Conservation (phyloP, 2,329 filamentous ascomycete genomes). For the Trichoderma polysporum region DNA sequence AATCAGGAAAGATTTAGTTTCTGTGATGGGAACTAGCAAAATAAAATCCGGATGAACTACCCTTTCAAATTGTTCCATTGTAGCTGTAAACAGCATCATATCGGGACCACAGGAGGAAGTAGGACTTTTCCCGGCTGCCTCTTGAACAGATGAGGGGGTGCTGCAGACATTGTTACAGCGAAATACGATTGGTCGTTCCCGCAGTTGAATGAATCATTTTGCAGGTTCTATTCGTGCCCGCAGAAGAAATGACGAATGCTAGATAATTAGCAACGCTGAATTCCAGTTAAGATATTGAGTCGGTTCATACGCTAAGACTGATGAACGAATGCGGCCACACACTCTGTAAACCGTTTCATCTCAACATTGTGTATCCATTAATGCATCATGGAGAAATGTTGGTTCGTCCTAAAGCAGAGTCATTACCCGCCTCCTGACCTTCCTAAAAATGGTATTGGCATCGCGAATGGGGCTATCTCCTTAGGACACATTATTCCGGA, state of each 20-base stretch:
- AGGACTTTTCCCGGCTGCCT: too few relatives aligned
- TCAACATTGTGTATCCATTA: not conserved
- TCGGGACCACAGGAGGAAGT: too few relatives aligned
- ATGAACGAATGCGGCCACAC: too few relatives aligned
- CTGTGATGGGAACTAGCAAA: too few relatives aligned
- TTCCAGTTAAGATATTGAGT: too few relatives aligned
- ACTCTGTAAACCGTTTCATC: not conserved
- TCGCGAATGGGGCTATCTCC: not conserved
- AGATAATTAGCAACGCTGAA: not conserved
- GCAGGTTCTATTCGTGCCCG: not conserved
- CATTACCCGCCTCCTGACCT: not conserved
- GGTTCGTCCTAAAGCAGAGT: not conserved
- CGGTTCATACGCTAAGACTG: not conserved
- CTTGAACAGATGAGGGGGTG: too few relatives aligned
- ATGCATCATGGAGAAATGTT: not conserved
- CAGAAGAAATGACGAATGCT: not conserved
- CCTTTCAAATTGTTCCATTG: too few relatives aligned
- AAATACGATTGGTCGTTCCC: not conserved
- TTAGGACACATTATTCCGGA: not conserved
- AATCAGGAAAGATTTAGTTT: too few relatives aligned
- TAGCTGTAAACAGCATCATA: too few relatives aligned
- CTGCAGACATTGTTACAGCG: too few relatives aligned
- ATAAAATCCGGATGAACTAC: too few relatives aligned
- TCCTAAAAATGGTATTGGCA: not conserved
- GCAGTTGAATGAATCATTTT: not conserved